Evolutionary conservation across 768 basidiomycete genomes (phyloP).

Genomic region (Amanita brunnescens): DNA sequence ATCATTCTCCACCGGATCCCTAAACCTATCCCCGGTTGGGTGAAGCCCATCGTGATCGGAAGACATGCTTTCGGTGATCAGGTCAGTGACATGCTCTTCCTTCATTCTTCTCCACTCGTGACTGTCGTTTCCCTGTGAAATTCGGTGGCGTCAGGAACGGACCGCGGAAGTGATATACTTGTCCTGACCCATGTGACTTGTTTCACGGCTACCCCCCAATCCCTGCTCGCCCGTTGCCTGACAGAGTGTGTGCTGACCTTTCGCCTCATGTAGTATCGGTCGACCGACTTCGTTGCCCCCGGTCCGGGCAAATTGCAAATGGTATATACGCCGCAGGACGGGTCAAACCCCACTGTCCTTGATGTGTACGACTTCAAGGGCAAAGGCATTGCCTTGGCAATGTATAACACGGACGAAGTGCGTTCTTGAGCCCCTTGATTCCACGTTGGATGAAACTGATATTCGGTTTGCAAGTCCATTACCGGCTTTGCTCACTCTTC

Average conservation of each 20-base stretch:
- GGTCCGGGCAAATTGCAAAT: slow-evolving; percentile 93
- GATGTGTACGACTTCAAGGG: slow-evolving; percentile 94
- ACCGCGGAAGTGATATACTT: too few relatives aligned
- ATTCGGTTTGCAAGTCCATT: slow-evolving; percentile 56
- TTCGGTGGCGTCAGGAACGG: too few relatives aligned
- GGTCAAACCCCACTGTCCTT: slow-evolving; percentile 55
- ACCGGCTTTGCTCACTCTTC: slow-evolving; percentile 93
- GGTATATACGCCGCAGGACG: slow-evolving; percentile 77
- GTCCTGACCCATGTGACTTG: neutral
- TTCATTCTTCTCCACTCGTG: neutral
- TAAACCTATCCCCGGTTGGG: slow-evolving; percentile 93
- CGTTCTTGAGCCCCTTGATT: neutral
- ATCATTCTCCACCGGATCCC: slow-evolving; percentile 90
- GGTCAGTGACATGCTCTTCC: slow-evolving; percentile 25
- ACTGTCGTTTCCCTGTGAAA: too few relatives aligned
- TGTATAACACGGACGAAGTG: slow-evolving; percentile 98
- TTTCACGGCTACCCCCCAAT: neutral
- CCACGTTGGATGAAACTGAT: neutral
- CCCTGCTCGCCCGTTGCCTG: neutral
- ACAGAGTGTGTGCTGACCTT: neutral
- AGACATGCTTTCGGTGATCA: slow-evolving; percentile 98
- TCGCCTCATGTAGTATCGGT: slow-evolving; percentile 66
- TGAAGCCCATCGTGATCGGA: slow-evolving; percentile 92
- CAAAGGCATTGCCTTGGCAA: slow-evolving; percentile 86
- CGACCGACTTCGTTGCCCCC: slow-evolving; percentile 87